Evolutionary conservation across 2,329 filamentous ascomycete genomes (phyloP).

Genomic region (Neofusicoccum parvum): DNA sequence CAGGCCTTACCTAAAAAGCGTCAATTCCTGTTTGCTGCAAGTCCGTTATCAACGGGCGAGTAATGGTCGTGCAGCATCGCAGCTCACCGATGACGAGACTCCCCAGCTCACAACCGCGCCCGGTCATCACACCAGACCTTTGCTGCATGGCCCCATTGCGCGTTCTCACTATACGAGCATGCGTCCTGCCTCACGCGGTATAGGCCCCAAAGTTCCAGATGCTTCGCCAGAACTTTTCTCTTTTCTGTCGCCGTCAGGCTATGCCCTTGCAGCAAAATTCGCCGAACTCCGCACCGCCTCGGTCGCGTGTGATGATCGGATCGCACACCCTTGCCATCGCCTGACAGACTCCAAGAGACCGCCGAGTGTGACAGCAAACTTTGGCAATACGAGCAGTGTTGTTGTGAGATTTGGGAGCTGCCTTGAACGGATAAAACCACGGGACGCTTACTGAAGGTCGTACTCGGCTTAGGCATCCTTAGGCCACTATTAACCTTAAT

Average conservation of each 20-base stretch:
- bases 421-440: background rate
- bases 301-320: background rate
- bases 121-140: background rate
- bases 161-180: background rate
- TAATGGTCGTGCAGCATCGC: background rate
- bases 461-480: background rate
- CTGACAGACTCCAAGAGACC: background rate
- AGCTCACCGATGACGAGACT: background rate
- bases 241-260: background rate
- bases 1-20: background rate
- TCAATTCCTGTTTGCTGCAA: background rate
- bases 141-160: background rate
- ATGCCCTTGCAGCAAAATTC: background rate
- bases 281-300: background rate
- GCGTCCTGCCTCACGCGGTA: background rate
- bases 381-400: background rate
- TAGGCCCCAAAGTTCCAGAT: background rate
- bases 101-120: background rate
- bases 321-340: background rate
- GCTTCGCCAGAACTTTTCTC: background rate
- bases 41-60: background rate
- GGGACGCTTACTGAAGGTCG: background rate
- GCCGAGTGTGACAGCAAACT: background rate
- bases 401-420: background rate
- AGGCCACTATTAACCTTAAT: background rate